phyloP scores from a whole-genome alignment of 2,329 filamentous ascomycete genomes.

The Fusarium buharicum region DNA sequence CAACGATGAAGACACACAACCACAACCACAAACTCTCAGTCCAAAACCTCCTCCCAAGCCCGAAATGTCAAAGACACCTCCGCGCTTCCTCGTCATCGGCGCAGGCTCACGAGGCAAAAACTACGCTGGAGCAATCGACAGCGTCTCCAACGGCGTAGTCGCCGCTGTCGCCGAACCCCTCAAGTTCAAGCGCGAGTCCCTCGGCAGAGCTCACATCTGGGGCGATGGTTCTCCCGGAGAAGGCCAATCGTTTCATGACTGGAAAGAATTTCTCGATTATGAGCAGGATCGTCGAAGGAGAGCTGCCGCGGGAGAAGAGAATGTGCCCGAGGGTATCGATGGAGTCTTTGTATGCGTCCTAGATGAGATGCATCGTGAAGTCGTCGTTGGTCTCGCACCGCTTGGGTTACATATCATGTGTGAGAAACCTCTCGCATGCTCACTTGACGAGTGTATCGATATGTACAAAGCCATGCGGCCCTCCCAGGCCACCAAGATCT shows the following conservation, averaged over 20 bases:
- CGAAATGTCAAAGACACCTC: conserved; percentile 60
- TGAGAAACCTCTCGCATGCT: conserved; percentile 92
- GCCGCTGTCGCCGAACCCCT: conserved; percentile 85
- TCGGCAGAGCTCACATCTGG: conserved; percentile 82
- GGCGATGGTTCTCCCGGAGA: conserved; percentile 59
- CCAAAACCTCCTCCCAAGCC: conserved; percentile 53
- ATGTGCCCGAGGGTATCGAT: conserved; percentile 66
- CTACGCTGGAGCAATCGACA: conserved; percentile 76
- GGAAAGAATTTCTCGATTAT: conserved; percentile 80
- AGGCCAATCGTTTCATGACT: conserved; percentile 77
- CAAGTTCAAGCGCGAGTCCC: conserved; percentile 75
- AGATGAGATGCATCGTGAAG: conserved; percentile 88
- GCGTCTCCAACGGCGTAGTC: conserved; percentile 73
- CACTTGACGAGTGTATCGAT: conserved; percentile 77
- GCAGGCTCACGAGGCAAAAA: conserved; percentile 81
- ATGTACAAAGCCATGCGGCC: conserved; percentile 71
- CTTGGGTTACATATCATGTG: conserved; percentile 85
- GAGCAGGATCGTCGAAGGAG: conserved; percentile 71
- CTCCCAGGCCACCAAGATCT: conserved; percentile 61
- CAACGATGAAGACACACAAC: conserved; percentile 10
- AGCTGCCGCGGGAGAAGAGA: conserved; percentile 58
- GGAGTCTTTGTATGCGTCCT: conserved; percentile 75
- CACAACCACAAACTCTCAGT: conserved; percentile 40
- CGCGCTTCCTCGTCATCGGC: conserved; percentile 81
- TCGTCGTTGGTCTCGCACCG: conserved; percentile 77